Percentiles rank a stretch among this genome's conserved stretches.
Conservation (phyloP, 352 stramenopile genomes). For the Phytophthora boehmeriae region DNA sequence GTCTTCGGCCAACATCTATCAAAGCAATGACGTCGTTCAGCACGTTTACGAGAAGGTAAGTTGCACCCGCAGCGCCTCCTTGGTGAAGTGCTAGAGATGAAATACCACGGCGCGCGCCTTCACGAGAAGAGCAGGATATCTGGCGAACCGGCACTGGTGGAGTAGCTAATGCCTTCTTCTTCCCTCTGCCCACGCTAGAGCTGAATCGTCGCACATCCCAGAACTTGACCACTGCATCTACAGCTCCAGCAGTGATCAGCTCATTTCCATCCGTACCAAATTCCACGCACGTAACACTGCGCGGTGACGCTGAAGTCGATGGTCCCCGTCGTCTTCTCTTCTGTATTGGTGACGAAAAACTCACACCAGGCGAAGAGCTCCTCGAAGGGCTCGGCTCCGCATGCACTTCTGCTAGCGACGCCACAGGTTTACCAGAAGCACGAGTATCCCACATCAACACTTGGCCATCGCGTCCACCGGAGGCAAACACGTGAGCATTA, state of each 20-base stretch:
- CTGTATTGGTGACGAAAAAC: slow-evolving; percentile 39
- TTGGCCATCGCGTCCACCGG: slow-evolving; percentile 62
- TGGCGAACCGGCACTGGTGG: slow-evolving; percentile 29
- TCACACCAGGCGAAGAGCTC: slow-evolving; percentile 14
- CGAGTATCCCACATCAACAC: slow-evolving; percentile 69
- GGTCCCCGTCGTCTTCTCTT: slow-evolving; percentile 37
- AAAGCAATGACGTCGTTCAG: slow-evolving; percentile 64
- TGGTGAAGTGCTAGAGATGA: slow-evolving; percentile 53
- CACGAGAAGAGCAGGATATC: slow-evolving; percentile 47
- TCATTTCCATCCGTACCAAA: slow-evolving; percentile 50
- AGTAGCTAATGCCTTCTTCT: slow-evolving; percentile 22
- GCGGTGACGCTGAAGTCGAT: slow-evolving; percentile 31
- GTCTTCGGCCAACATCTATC: slow-evolving; percentile 44
- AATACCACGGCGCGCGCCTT: slow-evolving; percentile 53
- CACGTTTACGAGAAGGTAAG: slow-evolving; percentile 64
- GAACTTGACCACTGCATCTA: slow-evolving; percentile 70
- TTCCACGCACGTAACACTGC: slow-evolving; percentile 78
- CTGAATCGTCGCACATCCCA: slow-evolving; percentile 64
- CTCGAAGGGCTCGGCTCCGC: slow-evolving; percentile 21
- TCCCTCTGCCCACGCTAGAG: slow-evolving; percentile 12
- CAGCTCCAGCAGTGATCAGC: slow-evolving; percentile 59
- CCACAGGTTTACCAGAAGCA: slow-evolving; percentile 31
- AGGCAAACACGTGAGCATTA: slow-evolving; percentile 50
- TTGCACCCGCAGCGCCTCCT: slow-evolving; percentile 24
- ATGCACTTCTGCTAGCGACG: slow-evolving; percentile 45